Base-by-base conservation (phyloP, 768 basidiomycete genomes). In the Serendipita sp. region DNA sequence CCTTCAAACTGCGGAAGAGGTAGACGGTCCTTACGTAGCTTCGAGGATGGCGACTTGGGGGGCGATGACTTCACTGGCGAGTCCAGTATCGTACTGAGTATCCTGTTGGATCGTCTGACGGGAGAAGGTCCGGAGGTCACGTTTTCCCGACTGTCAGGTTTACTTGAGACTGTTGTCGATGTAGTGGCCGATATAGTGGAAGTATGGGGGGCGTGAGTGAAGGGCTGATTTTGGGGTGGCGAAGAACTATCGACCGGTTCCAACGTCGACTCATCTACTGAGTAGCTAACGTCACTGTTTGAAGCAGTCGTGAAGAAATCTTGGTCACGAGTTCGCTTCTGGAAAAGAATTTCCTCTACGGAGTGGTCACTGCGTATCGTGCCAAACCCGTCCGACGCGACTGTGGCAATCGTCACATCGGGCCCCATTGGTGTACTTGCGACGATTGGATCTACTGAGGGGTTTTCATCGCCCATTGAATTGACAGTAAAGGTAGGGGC, bases 331-430 rank as follows among this genome's bases (percentile, higher is more conserved):
- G 9, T 28, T n/a, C 26, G 45, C 45, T 48, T 48, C 9, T 58
- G 53, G 9, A 58, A 24, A 24, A 58, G 53, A 11, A 58, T 58
- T 34, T 58, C 53, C 28, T 58, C 53, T 26, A 58, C 53, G 14
- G 53, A 58, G 4, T 33, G 24, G 53, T 58, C 53, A 24, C 53
- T 58, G 26, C 53, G 24, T 26, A 58, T 58, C 26, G 53, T 26
- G 9, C 53, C 53, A 58, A 58, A 58, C 13, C 53, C 53, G n/a
- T 58, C 53, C 13, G 53, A 58, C 11, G 53, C 53, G n/a, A 58
- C 33, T 26, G 53, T 58, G 20, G 53, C 53, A 28, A 58, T 58
- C 17, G 53, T 58, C 17, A 58, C 11, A 58, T 58, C 53, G 17
- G 26, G 26, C 13, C 17, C 53, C 53, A 58, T 58, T 11, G 53